A percentile compares a stretch with the other conserved stretches of the same genome.
Evolutionary conservation across 805 yeast species (phyloP).

Genomic region (Kodamaea neixiangensis): DNA sequence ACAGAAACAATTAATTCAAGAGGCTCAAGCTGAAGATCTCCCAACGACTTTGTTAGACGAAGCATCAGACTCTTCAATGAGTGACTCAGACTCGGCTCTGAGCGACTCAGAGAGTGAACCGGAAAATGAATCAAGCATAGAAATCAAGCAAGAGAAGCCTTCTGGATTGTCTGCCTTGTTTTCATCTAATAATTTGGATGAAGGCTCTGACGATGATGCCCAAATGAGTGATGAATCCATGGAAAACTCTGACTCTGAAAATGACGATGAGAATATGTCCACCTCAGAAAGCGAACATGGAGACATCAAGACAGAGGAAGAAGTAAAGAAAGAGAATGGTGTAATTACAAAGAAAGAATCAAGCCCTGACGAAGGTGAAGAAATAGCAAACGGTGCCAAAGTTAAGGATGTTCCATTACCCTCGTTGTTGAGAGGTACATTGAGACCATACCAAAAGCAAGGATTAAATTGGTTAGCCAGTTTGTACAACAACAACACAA

Average conservation of each 20-base stretch:
- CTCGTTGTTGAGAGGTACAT: slow-evolving; percentile 69
- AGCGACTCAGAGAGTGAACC: neutral
- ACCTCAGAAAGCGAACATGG: slow-evolving; percentile 4
- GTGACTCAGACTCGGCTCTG: slow-evolving; percentile 2
- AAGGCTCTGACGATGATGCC: slow-evolving; percentile 18
- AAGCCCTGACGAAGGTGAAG: slow-evolving; percentile 19
- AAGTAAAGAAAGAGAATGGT: slow-evolving; percentile 6
- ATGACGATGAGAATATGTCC: slow-evolving; percentile 12
- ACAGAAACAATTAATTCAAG: slow-evolving; percentile 31
- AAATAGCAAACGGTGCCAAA: slow-evolving; percentile 42
- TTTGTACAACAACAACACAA: slow-evolving; percentile 85
- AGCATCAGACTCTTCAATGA: slow-evolving; percentile 14
- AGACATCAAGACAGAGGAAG: slow-evolving; percentile 6
- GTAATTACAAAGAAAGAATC: slow-evolving; percentile 12
- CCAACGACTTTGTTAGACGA: slow-evolving; percentile 14
- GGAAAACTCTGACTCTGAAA: slow-evolving; percentile 10
- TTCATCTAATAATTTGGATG: slow-evolving; percentile 3
- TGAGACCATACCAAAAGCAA: slow-evolving; percentile 91
- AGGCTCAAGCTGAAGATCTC: slow-evolving; percentile 1
- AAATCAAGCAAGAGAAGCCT: neutral
- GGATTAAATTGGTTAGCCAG: slow-evolving; percentile 98
- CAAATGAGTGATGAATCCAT: slow-evolving; percentile 19
- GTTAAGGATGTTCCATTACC: slow-evolving; percentile 76
- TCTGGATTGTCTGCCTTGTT: slow-evolving; percentile 12
- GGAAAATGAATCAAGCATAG: neutral